Evolutionary conservation across 768 basidiomycete species (phyloP).

Genomic region (Phanerochaete sordida): DNA sequence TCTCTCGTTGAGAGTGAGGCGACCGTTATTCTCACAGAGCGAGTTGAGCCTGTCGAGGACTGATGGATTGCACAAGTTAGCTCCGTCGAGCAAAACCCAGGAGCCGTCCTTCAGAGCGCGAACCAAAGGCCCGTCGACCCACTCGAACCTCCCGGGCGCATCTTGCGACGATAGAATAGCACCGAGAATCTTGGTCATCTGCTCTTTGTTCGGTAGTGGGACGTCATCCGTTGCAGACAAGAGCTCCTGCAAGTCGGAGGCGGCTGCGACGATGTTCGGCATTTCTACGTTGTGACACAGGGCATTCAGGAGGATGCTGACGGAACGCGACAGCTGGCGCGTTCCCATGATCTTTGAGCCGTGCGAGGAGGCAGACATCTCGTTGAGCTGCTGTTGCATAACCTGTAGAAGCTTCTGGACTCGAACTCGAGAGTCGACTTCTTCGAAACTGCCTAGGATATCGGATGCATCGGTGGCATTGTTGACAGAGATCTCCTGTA

Average conservation of each 20-base stretch:
- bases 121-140: constrained; percentile 93
- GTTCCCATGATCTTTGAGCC: too few species aligned
- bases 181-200: constrained; percentile 17
- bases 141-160: constrained; percentile 68
- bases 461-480: constrained; percentile 90
- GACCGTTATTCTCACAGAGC: constrained; percentile 85
- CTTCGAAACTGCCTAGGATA: constrained; percentile 94
- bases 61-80: constrained; percentile 93
- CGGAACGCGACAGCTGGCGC: too few species aligned
- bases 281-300: too few species aligned
- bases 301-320: too few species aligned
- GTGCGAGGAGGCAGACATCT: constrained; percentile 4
- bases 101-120: constrained; percentile 81
- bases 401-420: constrained; percentile 35
- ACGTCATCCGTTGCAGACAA: neutral
- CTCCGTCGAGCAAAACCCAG: constrained; percentile 90
- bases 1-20: constrained; percentile 82
- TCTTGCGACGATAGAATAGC: constrained; percentile 23
- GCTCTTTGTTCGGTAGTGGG: neutral
- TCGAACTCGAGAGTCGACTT: constrained; percentile 59
- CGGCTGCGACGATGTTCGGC: neutral
- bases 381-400: constrained; percentile 25
- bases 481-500: constrained; percentile 77
- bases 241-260: neutral
- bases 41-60: constrained; percentile 96